Base-by-base conservation (phyloP, 2,329 filamentous ascomycete genomes). In the Fusarium falciforme region DNA sequence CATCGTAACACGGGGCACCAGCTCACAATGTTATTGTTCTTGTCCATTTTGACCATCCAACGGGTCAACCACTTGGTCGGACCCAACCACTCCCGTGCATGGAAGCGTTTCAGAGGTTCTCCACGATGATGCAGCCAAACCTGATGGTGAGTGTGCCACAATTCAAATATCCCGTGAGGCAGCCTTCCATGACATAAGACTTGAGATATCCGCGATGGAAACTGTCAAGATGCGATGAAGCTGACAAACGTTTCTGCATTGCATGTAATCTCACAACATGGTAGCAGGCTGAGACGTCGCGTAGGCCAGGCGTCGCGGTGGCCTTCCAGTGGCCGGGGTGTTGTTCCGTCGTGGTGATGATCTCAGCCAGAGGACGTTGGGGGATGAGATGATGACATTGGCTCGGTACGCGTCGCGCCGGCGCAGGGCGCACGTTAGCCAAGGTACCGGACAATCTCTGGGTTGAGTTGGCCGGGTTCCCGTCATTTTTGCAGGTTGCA, bases 61-160 rank as follows among this genome's bases (percentile, higher is more conserved):
- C 36, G 35, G 47, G 59, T 74, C 61, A 61, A 69, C 71, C 71
- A 49, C 71, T 74, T 72, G 71, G 71, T 59, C 54, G 27, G 65
- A 65, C 69, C 55, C 58, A 61, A 54, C 59, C 58, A 64, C 59
- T 64, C 47, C 54, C 42, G 49, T 63, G 44, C 59, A 61, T 60
- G 25, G 42, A 66, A 54, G 27, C 25, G 49, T 63, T 49, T 72
- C 54, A 20, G 35, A 59, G 38, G 40, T 52, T 62, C 52, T 61
- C 64, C 64, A 64, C 36, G 40, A 54, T 22, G 38, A 54, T 57
- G 44, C 64, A 63, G 31, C 64, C 35, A 47, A 69, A 66, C 49
- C 27, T 52, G 49, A 66, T 40, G 47, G 33, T 14, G 52, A 44
- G n/a, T n/a, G n/a, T 52, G 40, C 47, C 55, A 64, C 20, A 61